A percentile compares a stretch with the other conserved stretches of the same genome.
These are phyloP conservation scores for Paradendryphiella salina DNA, from an alignment of 2,329 filamentous ascomycete species.

Conservation along the genomic window DNA sequence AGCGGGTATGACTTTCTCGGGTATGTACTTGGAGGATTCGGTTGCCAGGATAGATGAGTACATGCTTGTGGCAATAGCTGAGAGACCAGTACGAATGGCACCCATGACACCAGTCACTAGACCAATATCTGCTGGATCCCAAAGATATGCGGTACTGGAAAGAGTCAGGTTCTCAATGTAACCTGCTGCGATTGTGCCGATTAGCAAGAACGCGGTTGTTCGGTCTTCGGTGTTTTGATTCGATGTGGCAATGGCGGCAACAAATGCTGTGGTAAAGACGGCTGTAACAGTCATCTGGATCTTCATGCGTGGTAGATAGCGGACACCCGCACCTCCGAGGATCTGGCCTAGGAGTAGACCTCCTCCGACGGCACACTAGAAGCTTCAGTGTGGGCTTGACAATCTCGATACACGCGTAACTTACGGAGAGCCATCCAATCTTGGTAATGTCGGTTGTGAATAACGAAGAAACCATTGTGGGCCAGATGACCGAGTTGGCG, in stretches of 20 bases:
- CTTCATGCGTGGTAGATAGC: slow-evolving; percentile 37
- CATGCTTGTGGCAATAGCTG: slow-evolving; percentile 34
- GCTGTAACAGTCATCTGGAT: slow-evolving; percentile 39
- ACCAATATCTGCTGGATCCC: slow-evolving; percentile 40
- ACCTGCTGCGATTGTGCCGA: slow-evolving; percentile 34
- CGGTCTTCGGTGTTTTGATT: slow-evolving; percentile 21
- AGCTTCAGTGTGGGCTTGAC: slow-evolving; percentile 8
- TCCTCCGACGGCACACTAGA: slow-evolving; percentile 37
- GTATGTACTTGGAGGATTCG: slow-evolving; percentile 33
- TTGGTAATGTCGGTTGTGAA: slow-evolving; percentile 35
- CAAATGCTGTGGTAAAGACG: slow-evolving; percentile 30
- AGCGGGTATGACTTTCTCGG: slow-evolving; percentile 31
- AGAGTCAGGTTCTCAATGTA: slow-evolving; percentile 42
- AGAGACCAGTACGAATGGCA: slow-evolving; percentile 34
- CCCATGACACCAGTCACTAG: slow-evolving; percentile 39
- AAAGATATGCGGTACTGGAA: slow-evolving; percentile 33
- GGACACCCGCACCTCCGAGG: slow-evolving; percentile 36
- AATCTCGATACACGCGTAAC: background rate
- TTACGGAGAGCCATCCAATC: slow-evolving; percentile 40
- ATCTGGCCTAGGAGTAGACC: slow-evolving; percentile 40
- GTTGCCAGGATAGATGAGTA: slow-evolving; percentile 40
- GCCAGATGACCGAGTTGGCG: slow-evolving; percentile 40
- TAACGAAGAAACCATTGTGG: slow-evolving; percentile 34
- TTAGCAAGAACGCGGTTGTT: slow-evolving; percentile 28
- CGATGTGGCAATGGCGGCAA: slow-evolving; percentile 31